Evolutionary conservation across 1,284 basidiomycete species (phyloP), one percentile per base, ranked within the genome.

Genomic region (Ganoderma multipileum): DNA sequence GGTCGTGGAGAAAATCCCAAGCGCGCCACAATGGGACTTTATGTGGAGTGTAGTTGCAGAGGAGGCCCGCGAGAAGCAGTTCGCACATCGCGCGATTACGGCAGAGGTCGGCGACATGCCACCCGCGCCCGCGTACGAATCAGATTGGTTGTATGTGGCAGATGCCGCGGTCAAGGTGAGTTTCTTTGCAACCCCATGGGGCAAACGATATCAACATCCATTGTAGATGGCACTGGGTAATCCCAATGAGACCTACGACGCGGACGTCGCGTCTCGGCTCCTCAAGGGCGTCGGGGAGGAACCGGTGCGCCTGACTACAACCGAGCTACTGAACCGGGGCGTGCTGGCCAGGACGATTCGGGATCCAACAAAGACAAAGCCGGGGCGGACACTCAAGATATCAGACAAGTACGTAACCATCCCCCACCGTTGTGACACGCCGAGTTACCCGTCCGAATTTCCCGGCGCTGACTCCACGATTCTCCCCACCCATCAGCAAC

Each of bases 221-320:
- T 26, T 38, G 55, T 65, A 95, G 95, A 92, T 96, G 90, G 86
- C 88, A 4, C 84, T 95, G 54, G 89, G 91, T 2, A 91, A 91
- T 0, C 89, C 92, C 0, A 82, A 84, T 67, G 90, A 91, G 63
- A 80, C 79, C 6, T 96, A 95, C 76, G 83, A 91, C 67, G 78
- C 87, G 2, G 85, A 87, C 11, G 76, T 76, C 16, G 95, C 89
- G 1, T 82, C 88, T 0, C 72, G 77, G 0, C 76, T 95, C 42
- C 82, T 96, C 14, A 82, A 83, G 52, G 81, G 80, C 47, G 82
- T 87, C 50, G 89, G 89, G 23, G 84, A 91, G 54, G 80, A 85
- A 14, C 73, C 78, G 7, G 84, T 91, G 26, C 83, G 85, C 55
- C 76, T 79, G 55, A 89, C 89, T 1, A 87, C 84, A n/a, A 84